Conservation (phyloP, 371 early-diverging fungal species). For the Mucor indicus region DNA sequence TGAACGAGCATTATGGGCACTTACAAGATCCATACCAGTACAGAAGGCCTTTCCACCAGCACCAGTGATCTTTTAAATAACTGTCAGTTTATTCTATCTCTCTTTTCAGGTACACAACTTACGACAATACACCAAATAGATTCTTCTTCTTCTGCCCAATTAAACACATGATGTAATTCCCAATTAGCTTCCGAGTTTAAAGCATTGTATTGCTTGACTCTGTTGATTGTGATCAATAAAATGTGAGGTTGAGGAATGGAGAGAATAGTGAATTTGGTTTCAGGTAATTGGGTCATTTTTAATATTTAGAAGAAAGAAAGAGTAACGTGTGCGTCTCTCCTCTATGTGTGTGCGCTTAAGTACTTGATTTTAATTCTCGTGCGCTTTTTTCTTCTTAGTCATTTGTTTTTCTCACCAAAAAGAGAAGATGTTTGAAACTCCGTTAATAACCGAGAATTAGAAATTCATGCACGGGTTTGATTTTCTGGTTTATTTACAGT, state of each 20-base stretch:
- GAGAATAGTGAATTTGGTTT: slow-evolving; percentile 29
- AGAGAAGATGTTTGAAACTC: too few species aligned
- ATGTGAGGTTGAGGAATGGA: slow-evolving; percentile 37
- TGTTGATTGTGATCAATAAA: slow-evolving; percentile 46
- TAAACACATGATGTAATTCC: slow-evolving; percentile 35
- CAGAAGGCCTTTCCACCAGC: slow-evolving; percentile 47
- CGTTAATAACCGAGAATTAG: too few species aligned
- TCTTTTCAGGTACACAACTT: slow-evolving; percentile 13
- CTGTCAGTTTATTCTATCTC: too few species aligned
- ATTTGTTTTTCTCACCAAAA: slow-evolving; percentile 5
- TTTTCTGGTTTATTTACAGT: too few species aligned
- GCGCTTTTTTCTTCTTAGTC: neutral
- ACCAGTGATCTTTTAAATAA: slow-evolving; percentile 41
- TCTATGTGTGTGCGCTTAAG: neutral
- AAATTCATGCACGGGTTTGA: too few species aligned
- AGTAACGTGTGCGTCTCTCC: neutral
- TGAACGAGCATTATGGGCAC: slow-evolving; percentile 20
- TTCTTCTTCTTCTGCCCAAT: slow-evolving; percentile 47
- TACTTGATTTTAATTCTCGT: neutral
- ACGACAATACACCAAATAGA: slow-evolving; percentile 46
- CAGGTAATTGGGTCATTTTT: slow-evolving; percentile 22
- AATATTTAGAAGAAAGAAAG: neutral
- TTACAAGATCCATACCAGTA: slow-evolving; percentile 49
- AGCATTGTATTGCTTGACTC: slow-evolving; percentile 43
- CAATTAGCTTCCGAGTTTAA: slow-evolving; percentile 39